These are phyloP conservation scores for Colletotrichum lentis DNA, from an alignment of 2,329 filamentous ascomycete genomes.

Conservation along the genomic window DNA sequence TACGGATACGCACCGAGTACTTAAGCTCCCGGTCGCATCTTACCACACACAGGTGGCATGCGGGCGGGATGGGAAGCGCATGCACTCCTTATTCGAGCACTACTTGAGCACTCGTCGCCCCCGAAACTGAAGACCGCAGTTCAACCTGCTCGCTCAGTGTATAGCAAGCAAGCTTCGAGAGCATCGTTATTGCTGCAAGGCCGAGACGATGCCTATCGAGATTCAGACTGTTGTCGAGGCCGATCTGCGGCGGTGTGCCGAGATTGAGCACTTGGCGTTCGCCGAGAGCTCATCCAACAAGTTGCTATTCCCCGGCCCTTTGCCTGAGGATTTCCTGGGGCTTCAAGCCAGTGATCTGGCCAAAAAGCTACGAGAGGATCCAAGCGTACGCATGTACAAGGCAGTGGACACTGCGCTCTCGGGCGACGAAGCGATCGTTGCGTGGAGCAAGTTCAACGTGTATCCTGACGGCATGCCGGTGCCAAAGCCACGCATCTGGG, in stretches of 20 bases:
- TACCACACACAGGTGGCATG: not conserved
- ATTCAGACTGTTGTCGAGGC: constrained; percentile 23
- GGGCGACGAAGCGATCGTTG: constrained; percentile 44
- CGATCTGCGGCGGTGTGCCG: constrained; percentile 35
- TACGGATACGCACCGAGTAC: not conserved
- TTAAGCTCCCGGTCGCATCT: not conserved
- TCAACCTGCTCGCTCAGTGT: not conserved
- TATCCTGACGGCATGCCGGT: constrained; percentile 43
- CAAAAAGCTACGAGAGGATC: constrained; percentile 36
- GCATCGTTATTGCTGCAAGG: not conserved
- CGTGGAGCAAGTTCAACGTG: constrained; percentile 50
- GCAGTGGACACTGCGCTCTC: constrained; percentile 37
- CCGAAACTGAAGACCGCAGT: not conserved
- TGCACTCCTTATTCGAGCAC: not conserved
- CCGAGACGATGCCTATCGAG: constrained; percentile 33
- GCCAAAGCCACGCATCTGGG: constrained; percentile 41
- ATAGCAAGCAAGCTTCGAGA: not conserved
- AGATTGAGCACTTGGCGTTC: constrained; percentile 31
- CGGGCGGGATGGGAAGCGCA: not conserved
- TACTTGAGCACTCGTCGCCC: not conserved
- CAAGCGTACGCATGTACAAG: constrained; percentile 30
- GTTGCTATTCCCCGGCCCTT: constrained; percentile 45
- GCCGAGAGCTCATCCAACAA: constrained; percentile 17
- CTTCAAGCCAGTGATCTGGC: constrained; percentile 40
- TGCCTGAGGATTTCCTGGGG: constrained; percentile 41